Evolutionary conservation across 176 grass and related monocot species (phyloP).

Genomic region (Bonia amplexicaulis): DNA sequence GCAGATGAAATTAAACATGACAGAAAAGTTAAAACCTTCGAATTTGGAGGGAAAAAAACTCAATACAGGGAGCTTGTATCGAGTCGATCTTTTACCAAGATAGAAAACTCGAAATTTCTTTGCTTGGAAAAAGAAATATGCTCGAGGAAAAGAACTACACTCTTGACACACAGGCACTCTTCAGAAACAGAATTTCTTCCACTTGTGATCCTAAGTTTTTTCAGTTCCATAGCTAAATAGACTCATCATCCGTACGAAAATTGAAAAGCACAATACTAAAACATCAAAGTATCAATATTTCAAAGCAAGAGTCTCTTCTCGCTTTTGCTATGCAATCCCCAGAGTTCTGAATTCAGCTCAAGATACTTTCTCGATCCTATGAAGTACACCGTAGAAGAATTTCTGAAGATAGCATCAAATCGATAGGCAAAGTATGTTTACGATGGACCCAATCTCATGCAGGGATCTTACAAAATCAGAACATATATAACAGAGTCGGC

Average conservation of each 20-base stretch:
- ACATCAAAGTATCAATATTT: slow-evolving; percentile 6
- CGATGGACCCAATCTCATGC: not conserved
- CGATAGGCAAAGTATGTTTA: not conserved
- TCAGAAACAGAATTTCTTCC: not conserved
- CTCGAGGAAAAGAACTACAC: not conserved
- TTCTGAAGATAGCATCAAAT: not conserved
- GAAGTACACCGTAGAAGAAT: not conserved
- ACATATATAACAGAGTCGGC: not conserved
- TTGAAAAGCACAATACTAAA: slow-evolving; percentile 6
- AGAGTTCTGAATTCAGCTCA: not conserved
- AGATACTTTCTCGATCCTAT: not conserved
- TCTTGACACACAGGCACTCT: not conserved
- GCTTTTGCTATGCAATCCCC: not conserved
- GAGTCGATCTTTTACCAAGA: not conserved
- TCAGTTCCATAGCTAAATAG: not conserved
- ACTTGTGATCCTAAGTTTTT: not conserved
- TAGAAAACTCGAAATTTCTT: not conserved
- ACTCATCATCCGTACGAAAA: not conserved
- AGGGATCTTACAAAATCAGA: not conserved
- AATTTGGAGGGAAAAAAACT: slow-evolving; percentile 5
- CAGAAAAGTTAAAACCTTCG: slow-evolving; percentile 1
- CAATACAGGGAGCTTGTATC: not conserved
- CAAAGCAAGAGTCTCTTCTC: not conserved
- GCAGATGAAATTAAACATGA: slow-evolving; percentile 10
- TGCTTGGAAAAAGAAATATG: not conserved